Evolutionary conservation across 1,139 yeast genomes (phyloP).

Genomic region (Yamadazyma atmosphaerica): DNA sequence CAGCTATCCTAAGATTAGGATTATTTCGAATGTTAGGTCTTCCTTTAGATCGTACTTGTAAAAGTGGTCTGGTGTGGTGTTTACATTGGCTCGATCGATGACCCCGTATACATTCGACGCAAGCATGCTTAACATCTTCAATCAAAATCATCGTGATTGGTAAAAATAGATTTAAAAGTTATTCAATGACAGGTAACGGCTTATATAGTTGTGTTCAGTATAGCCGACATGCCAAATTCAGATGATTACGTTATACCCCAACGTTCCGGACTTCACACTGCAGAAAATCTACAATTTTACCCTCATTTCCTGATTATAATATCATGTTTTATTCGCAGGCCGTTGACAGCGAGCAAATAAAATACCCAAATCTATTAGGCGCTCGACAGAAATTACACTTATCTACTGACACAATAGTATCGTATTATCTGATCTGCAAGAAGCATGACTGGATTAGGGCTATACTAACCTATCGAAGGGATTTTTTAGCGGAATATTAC

Average conservation of each 20-base stretch:
- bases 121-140: constrained; percentile 85
- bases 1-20: constrained; percentile 55
- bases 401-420: too few relatives aligned
- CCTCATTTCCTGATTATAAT: neutral
- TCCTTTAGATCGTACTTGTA: constrained; percentile 87
- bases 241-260: too few relatives aligned
- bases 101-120: constrained; percentile 87
- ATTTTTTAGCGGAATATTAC: too few relatives aligned
- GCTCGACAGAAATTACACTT: too few relatives aligned
- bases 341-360: too few relatives aligned
- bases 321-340: neutral
- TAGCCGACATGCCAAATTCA: neutral
- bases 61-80: constrained; percentile 75
- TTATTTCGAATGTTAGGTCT: constrained; percentile 62
- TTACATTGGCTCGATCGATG: constrained; percentile 87
- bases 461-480: too few relatives aligned
- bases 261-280: too few relatives aligned
- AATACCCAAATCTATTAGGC: too few relatives aligned
- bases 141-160: constrained; percentile 62
- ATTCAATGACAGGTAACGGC: neutral
- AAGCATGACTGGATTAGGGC: too few relatives aligned
- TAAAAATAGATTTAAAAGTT: neutral
- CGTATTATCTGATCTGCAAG: too few relatives aligned
- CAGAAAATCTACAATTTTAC: too few relatives aligned
- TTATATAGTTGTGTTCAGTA: neutral